Conservation (phyloP, 495 filamentous ascomycete genomes). For the Pyronema omphalodes region DNA sequence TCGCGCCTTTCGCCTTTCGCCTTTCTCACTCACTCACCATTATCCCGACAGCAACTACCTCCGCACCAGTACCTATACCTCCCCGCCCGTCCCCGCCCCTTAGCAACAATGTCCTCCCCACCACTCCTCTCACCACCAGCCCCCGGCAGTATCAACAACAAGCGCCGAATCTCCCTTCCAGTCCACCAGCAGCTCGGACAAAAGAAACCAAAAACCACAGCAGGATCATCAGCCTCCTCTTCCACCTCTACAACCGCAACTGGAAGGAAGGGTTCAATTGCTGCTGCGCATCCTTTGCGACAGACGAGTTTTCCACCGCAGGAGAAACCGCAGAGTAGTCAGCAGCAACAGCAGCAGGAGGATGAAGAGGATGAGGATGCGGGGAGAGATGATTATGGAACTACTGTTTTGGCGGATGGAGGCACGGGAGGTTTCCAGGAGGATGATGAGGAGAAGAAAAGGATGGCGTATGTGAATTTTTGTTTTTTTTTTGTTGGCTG, state of each 20-base stretch:
- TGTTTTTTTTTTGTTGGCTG: no score
- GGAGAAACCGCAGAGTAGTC: constrained; percentile 26
- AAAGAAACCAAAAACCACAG: constrained; percentile 20
- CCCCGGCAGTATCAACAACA: constrained; percentile 13
- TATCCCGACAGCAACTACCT: background rate
- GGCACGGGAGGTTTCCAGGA: constrained; percentile 34
- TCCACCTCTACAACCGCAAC: constrained; percentile 26
- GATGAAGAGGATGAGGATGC: constrained; percentile 41
- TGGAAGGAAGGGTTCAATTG: background rate
- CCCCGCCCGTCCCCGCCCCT: background rate
- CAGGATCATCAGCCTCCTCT: constrained; percentile 10
- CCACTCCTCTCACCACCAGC: constrained; percentile 13
- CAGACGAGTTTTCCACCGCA: constrained; percentile 20
- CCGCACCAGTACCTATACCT: background rate
- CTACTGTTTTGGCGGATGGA: constrained; percentile 30
- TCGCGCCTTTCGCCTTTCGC: no score
- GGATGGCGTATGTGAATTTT: constrained; percentile 23
- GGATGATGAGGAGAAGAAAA: constrained; percentile 43
- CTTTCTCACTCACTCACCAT: no score
- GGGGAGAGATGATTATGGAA: constrained; percentile 40
- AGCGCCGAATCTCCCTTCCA: constrained; percentile 20
- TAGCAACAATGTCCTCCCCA: constrained; percentile 10
- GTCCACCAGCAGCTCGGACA: constrained; percentile 5
- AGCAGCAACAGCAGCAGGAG: constrained; percentile 4
- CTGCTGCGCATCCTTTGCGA: background rate